Evolutionary conservation across 352 stramenopile species (phyloP), one percentile per base, ranked within the genome.

Genomic region (Globisporangium okanoganense): DNA sequence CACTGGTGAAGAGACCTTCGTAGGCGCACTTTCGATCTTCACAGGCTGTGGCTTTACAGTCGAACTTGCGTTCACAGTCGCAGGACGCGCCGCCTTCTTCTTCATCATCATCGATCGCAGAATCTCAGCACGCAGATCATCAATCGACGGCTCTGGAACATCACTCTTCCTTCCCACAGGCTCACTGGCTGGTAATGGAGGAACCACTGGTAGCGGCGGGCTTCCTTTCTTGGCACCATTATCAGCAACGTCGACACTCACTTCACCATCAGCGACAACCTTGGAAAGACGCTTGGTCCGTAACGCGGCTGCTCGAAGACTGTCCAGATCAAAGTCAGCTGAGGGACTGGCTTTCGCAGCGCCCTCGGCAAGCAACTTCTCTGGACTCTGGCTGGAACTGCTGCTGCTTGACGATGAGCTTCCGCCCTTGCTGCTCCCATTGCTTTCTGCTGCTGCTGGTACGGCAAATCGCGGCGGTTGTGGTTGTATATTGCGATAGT

Each of bases 241-340:
- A 47, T 43, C 58, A 38, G 4, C 36, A 16, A 36, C 8, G 44
- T 52, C 58, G 29, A 3, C 24, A 22, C 29, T 44, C 36, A 18
- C 6, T 13, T 47, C 49, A 10, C 8, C n/a, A 6, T 59, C 58
- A 24, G 22, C 14, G 2, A 35, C 29, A 47, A 41, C 35, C 52
- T 58, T 53, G 66, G 67, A 44, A 48, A 35, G 64, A 13, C 71
- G 67, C 45, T 88, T 93, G 7, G 76, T 88, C 13, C 76, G 74
- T 16, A 92, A 64, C 1, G 81, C 84, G 18, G 82, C 80, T 14
- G 72, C 77, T 52, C 84, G 84, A 49, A 94, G 78, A 55, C 66
- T 84, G 43, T 92, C 76, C 31, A 94, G 69, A 65, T 92, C 72
- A 50, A 90, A 52, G 5, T 43, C 49, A 8, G 18, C 20, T 29